A percentile compares a stretch with the other conserved stretches of the same genome.
phyloP scores from a whole-genome alignment of 139 green algal species.

The Chlorella sp. region DNA sequence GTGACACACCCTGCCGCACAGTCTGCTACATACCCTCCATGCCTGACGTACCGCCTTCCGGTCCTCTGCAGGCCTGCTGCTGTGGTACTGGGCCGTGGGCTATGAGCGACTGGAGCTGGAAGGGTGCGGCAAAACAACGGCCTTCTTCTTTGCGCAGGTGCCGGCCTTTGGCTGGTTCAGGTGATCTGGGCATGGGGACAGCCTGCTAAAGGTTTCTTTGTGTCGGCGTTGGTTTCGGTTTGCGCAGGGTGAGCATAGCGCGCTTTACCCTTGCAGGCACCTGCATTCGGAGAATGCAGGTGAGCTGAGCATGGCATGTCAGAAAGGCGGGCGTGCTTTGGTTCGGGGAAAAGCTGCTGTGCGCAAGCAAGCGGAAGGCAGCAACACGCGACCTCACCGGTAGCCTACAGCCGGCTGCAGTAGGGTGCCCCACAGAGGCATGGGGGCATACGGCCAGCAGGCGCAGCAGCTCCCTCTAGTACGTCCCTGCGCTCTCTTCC shows the following conservation, averaged over 20 bases:
- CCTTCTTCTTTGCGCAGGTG: constrained; percentile 15
- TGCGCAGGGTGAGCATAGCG: too few relatives aligned
- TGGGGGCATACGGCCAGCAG: too few relatives aligned
- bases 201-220: background rate
- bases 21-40: background rate
- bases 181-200: background rate
- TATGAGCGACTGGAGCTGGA: background rate
- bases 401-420: too few relatives aligned
- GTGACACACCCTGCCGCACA: too few relatives aligned
- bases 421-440: too few relatives aligned
- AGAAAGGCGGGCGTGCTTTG: too few relatives aligned
- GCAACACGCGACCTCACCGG: too few relatives aligned
- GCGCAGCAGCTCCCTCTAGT: too few relatives aligned
- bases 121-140: background rate
- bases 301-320: too few relatives aligned
- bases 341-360: too few relatives aligned
- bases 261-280: background rate
- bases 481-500: too few relatives aligned
- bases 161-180: constrained; percentile 15
- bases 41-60: background rate
- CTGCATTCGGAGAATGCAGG: background rate
- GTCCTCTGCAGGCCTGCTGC: background rate
- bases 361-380: too few relatives aligned
- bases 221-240: background rate
- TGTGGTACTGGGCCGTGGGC: background rate